phyloP scores from a whole-genome alignment of 495 filamentous ascomycete species.

The Chaetomium fimeti region DNA sequence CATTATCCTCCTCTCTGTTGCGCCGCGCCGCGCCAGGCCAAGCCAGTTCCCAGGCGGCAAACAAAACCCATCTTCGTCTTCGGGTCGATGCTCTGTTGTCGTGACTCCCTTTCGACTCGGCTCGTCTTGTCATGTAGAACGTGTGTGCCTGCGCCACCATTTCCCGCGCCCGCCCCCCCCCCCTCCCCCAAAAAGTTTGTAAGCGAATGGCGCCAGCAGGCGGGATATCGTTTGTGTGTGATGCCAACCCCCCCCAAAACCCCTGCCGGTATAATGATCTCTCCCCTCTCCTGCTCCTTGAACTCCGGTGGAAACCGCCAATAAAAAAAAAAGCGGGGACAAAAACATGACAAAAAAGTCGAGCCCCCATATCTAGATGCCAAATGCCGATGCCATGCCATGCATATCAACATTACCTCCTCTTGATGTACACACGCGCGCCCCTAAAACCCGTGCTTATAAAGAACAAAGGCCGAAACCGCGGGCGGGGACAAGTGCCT shows the following conservation, averaged over 20 bases:
- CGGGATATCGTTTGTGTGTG: constrained; percentile 30
- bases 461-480: constrained; percentile 31
- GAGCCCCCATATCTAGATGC: constrained; percentile 51
- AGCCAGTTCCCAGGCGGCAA: constrained; percentile 4
- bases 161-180: background rate
- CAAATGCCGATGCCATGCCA: constrained; percentile 54
- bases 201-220: constrained; percentile 39
- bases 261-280: constrained; percentile 27
- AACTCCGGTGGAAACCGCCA: constrained; percentile 46
- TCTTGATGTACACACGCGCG: constrained; percentile 49
- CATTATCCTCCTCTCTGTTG: background rate
- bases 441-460: constrained; percentile 36
- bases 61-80: background rate
- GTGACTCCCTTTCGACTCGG: constrained; percentile 7
- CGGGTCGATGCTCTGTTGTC: background rate
- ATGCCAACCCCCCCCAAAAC: constrained; percentile 21
- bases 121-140: constrained; percentile 1
- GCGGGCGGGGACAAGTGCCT: constrained; percentile 9
- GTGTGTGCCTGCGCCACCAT: constrained; percentile 9
- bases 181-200: constrained; percentile 12
- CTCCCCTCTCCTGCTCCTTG: constrained; percentile 43
- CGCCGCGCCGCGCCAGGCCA: constrained; percentile 6
- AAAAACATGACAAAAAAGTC: constrained; percentile 21
- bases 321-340: constrained; percentile 26
- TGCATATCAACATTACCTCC: constrained; percentile 55